Percentiles rank a stretch among this genome's conserved stretches.
These are phyloP conservation scores for Nicotiana undulata DNA, from an alignment of 257 asterid genomes.

Conservation along the genomic window DNA sequence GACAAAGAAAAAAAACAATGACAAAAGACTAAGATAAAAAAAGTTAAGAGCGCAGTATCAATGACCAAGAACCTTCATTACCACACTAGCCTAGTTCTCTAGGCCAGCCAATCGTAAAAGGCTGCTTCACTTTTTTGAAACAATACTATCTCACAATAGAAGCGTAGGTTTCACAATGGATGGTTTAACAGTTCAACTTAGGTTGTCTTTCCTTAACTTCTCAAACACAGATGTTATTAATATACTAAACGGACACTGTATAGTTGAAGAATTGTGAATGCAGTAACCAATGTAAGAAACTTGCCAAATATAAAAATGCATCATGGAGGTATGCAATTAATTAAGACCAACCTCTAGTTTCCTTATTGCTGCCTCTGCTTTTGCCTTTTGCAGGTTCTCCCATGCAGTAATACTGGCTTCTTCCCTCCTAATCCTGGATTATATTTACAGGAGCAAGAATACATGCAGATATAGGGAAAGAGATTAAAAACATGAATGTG, in stretches of 20 bases:
- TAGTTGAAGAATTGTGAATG: background rate
- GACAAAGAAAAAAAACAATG: too few relatives aligned
- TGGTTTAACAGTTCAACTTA: background rate
- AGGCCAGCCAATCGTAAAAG: background rate
- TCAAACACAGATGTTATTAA: background rate
- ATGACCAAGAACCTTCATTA: background rate
- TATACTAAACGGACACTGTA: background rate
- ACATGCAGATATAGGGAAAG: background rate
- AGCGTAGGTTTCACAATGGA: background rate
- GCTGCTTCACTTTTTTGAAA: too few relatives aligned
- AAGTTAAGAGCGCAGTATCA: background rate
- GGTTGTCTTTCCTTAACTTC: background rate
- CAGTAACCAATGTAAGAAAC: background rate
- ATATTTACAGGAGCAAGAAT: background rate
- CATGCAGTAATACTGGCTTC: constrained; percentile 72
- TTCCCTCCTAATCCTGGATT: constrained; percentile 54
- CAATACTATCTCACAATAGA: background rate
- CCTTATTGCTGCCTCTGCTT: constrained; percentile 75
- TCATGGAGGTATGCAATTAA: background rate
- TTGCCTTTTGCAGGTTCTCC: constrained; percentile 91
- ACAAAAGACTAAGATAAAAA: too few relatives aligned
- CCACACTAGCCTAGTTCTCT: background rate
- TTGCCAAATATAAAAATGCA: background rate
- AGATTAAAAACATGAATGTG: background rate
- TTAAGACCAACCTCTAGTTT: constrained; percentile 56